Base-by-base conservation (phyloP, 2,329 filamentous ascomycete genomes). In the Trichoderma koningiopsis region DNA sequence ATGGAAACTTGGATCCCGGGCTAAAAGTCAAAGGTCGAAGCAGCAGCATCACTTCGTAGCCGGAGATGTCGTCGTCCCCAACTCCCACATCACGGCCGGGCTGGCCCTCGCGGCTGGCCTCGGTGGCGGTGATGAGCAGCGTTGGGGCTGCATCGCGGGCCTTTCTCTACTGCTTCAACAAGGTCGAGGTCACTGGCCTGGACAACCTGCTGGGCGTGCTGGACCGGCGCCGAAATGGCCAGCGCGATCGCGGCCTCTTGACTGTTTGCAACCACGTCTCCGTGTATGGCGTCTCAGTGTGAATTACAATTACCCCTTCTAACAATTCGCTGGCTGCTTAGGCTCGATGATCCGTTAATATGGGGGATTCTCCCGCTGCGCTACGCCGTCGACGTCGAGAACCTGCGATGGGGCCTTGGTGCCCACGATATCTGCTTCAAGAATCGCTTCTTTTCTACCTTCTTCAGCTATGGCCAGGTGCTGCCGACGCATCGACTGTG, bases 381-480 rank as follows among this genome's bases (percentile, higher is more conserved):
- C 61, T 93, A 96, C 76, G 83, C 88, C 72, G 89, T 92, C 75
- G 88, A 90, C 70, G 88, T 92, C 24, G 84, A 86, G 68, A 96
- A 94, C 77, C 85, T 94, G 76, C 89, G 96, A 78, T 98, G 94
- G 93, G 89, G 91, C 11, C 86, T 99, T 67, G 96, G 93, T 29
- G 96, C 94, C 75, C 93, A 97, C 79, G 96, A 99, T 79, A 94
- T 99, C 70, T 97, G 94, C 81, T 99, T 96, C 80, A 91, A 90
- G 75, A 95, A 93, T 77, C 90, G 93, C 77, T 77, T 87, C 49
- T 81, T 91, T 4, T 88, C 90, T 5, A 85, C 87, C 29, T 98
- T 98, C 85, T 99, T 99, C 84, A 90, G 87, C 66, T 85, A 92
- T 70, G 96, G 96, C 70, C 95, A 98, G 81, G 92, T 96, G 31